phyloP scores from a whole-genome alignment of 2,329 filamentous ascomycete species.

The Sporothrix protearum region DNA sequence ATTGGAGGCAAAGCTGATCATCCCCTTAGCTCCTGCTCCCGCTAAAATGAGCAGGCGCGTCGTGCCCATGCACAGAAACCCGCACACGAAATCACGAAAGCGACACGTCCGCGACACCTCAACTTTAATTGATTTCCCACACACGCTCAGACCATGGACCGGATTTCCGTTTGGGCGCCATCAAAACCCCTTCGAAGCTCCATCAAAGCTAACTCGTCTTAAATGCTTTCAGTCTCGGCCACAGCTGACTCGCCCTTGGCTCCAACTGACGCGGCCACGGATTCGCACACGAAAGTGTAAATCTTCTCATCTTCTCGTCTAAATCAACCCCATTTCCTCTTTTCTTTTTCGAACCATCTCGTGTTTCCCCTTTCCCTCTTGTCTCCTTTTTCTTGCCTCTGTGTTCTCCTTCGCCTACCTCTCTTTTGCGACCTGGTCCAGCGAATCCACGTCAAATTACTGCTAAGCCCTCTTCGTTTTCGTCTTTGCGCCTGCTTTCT shows the following conservation, averaged over 20 bases:
- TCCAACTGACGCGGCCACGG: background rate
- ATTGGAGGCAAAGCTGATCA: background rate
- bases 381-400: background rate
- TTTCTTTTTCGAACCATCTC: background rate
- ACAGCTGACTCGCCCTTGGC: background rate
- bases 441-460: background rate
- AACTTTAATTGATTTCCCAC: slow-evolving; percentile 31
- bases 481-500: slow-evolving; percentile 11
- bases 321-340: background rate
- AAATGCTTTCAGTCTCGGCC: background rate
- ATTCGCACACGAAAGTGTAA: background rate
- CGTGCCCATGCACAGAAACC: slow-evolving; percentile 22
- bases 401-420: background rate
- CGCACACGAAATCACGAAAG: slow-evolving; percentile 31
- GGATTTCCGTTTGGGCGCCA: background rate
- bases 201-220: background rate
- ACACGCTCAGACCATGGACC: background rate
- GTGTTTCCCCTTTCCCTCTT: background rate
- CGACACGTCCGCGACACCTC: slow-evolving; percentile 29
- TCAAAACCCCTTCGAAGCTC: background rate
- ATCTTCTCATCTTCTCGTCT: background rate
- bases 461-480: slow-evolving; percentile 1
- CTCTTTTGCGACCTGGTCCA: background rate
- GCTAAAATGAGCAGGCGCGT: slow-evolving; percentile 26
- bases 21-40: slow-evolving; percentile 10